Conservation (phyloP, 768 basidiomycete genomes). For the Boletellus sp. region DNA sequence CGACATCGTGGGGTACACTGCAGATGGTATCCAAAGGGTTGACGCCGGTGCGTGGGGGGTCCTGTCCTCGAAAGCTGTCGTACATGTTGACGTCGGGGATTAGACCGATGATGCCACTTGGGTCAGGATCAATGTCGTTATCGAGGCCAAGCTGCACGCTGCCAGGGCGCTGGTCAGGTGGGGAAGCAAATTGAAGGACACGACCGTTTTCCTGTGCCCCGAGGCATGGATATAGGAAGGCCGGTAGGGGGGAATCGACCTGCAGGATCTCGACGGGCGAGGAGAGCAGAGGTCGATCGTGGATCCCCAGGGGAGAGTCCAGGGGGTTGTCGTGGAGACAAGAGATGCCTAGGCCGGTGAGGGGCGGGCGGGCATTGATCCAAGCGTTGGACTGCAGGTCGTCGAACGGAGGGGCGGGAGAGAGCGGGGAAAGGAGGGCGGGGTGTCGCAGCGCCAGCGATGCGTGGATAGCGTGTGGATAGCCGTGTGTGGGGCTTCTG, state of each 20-base stretch:
- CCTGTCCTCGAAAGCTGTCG: slow-evolving; percentile 16
- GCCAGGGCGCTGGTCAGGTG: not conserved
- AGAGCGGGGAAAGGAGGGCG: slow-evolving; percentile 30
- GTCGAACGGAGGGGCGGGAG: slow-evolving; percentile 3
- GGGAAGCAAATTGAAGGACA: not conserved
- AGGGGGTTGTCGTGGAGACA: not conserved
- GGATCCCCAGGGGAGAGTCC: not conserved
- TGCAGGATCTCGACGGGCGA: not conserved
- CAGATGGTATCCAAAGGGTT: slow-evolving; percentile 40
- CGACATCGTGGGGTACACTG: not conserved
- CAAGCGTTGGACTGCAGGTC: slow-evolving; percentile 34
- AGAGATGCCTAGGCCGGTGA: slow-evolving; percentile 29
- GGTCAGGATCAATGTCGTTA: slow-evolving; percentile 6
- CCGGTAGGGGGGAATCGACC: not conserved
- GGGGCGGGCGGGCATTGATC: slow-evolving; percentile 10
- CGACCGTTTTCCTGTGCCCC: not conserved
- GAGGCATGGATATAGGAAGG: not conserved
- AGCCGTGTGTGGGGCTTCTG: slow-evolving; percentile 22
- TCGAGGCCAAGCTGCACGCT: slow-evolving; percentile 5
- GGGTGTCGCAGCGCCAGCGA: slow-evolving; percentile 32
- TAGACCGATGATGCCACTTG: slow-evolving; percentile 20
- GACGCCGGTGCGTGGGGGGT: slow-evolving; percentile 27
- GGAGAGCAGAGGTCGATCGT: not conserved
- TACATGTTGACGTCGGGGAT: slow-evolving; percentile 38
- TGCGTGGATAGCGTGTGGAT: slow-evolving; percentile 20